A percentile compares a stretch with the other conserved stretches of the same genome.
Conservation (phyloP, 345 rosid genomes). For the Rhizophora apiculata region DNA sequence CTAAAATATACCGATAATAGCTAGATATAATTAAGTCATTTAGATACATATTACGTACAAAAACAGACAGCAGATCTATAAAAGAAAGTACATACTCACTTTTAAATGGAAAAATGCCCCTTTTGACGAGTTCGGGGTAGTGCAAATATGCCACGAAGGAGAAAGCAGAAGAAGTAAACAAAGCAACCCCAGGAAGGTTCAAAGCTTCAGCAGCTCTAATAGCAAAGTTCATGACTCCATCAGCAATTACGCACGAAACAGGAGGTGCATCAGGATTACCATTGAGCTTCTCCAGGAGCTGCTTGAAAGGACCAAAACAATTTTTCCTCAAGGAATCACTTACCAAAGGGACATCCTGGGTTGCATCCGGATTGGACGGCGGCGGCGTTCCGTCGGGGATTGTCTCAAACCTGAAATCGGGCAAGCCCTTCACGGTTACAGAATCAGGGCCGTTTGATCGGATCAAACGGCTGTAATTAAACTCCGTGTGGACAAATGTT, state of each 20-base stretch:
- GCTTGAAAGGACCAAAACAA: not conserved
- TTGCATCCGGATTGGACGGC: not conserved
- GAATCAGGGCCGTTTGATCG: slow-evolving; percentile 22
- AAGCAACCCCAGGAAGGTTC: slow-evolving; percentile 24
- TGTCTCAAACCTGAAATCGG: slow-evolving; percentile 30
- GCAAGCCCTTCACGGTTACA: slow-evolving; percentile 21
- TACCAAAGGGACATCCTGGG: not conserved
- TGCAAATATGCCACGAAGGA: slow-evolving; percentile 25
- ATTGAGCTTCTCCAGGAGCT: not conserved
- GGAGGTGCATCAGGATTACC: not conserved
- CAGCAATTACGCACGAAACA: not conserved
- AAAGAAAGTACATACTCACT: not conserved
- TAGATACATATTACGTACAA: too few relatives aligned
- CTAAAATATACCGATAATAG: not conserved
- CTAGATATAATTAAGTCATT: not conserved
- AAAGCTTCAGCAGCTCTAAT: slow-evolving; percentile 19
- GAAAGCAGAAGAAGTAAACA: slow-evolving; percentile 29
- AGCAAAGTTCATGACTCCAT: slow-evolving; percentile 13
- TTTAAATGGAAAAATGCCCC: slow-evolving; percentile 33
- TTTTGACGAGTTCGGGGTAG: slow-evolving; percentile 13
- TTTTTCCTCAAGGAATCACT: not conserved
- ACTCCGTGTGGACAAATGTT: slow-evolving; percentile 40
- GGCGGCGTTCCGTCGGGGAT: slow-evolving; percentile 24
- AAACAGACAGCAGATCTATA: too few relatives aligned
- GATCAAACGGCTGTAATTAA: slow-evolving; percentile 30